Evolutionary conservation across 208 protist species (phyloP).

Genomic region (Acanthamoeba castellanii): DNA sequence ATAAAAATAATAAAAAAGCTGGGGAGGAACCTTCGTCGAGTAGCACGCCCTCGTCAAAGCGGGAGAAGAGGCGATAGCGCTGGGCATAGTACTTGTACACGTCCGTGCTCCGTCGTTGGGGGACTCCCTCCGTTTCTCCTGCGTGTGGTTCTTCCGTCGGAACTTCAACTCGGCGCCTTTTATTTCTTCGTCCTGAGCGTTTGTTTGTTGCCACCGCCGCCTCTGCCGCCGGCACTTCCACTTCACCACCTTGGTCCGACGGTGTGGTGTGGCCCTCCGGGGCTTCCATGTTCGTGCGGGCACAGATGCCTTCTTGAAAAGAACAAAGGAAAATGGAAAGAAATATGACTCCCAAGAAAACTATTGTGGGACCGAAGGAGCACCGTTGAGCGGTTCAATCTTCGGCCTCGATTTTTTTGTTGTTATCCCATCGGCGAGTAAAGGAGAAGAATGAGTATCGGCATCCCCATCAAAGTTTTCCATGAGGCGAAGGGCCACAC

Average conservation of each 20-base stretch:
- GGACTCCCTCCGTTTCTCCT: background rate
- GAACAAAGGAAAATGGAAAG: background rate
- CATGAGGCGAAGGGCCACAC: constrained; percentile 92
- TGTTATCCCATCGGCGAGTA: background rate
- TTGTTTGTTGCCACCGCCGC: no score
- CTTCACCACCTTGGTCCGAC: background rate
- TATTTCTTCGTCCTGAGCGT: background rate
- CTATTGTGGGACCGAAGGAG: background rate
- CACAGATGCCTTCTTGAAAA: no score
- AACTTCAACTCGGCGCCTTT: background rate
- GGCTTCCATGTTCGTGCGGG: no score
- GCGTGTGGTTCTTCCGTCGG: background rate
- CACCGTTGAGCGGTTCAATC: no score
- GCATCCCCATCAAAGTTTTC: constrained; percentile 92
- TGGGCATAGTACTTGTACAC: constrained; percentile 77
- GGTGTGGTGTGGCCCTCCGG: no score
- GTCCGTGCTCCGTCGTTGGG: constrained; percentile 14
- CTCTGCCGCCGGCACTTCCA: no score
- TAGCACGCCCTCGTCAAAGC: constrained; percentile 79
- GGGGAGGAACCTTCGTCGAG: constrained; percentile 73
- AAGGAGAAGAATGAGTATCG: constrained; percentile 83
- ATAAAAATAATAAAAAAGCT: background rate
- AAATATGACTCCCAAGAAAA: background rate
- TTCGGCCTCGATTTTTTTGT: background rate
- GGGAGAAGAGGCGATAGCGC: constrained; percentile 80